These are phyloP conservation scores for Kandelia obovata DNA, from an alignment of 345 rosid species.

Conservation along the genomic window DNA sequence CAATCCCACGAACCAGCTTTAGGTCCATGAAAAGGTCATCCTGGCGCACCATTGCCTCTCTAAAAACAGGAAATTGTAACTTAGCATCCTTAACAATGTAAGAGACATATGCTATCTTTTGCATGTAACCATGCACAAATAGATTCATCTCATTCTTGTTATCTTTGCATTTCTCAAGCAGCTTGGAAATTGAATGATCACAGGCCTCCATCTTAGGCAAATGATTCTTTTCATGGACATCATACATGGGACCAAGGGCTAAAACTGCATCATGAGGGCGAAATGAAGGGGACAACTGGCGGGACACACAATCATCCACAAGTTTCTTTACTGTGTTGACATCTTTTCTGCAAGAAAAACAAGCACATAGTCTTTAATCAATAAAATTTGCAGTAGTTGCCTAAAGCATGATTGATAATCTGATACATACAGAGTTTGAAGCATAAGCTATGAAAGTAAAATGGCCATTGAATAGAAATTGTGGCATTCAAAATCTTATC, in stretches of 20 bases:
- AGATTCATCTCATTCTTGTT: slow-evolving; percentile 88
- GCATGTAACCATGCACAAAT: slow-evolving; percentile 81
- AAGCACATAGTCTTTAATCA: slow-evolving; percentile 22
- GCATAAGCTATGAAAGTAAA: background rate
- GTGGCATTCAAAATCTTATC: background rate
- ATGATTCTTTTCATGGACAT: slow-evolving; percentile 88
- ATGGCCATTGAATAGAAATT: background rate
- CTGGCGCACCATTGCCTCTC: slow-evolving; percentile 84
- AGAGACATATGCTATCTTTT: slow-evolving; percentile 65
- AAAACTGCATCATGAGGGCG: slow-evolving; percentile 99
- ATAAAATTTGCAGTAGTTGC: slow-evolving; percentile 7
- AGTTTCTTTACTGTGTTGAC: slow-evolving; percentile 89
- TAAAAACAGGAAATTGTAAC: slow-evolving; percentile 89
- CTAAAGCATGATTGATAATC: background rate
- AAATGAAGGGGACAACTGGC: slow-evolving; percentile 76
- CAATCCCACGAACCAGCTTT: slow-evolving; percentile 70
- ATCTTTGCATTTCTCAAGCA: slow-evolving; percentile 66
- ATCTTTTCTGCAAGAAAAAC: slow-evolving; percentile 75
- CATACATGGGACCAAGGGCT: slow-evolving; percentile 98
- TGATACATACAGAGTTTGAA: background rate
- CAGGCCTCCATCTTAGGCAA: slow-evolving; percentile 80
- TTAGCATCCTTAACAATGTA: slow-evolving; percentile 78
- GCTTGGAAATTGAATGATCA: slow-evolving; percentile 49
- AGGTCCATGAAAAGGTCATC: slow-evolving; percentile 69
- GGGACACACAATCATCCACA: slow-evolving; percentile 83